phyloP scores from a whole-genome alignment of 208 protist genomes.

The Angomonas desouzai region DNA sequence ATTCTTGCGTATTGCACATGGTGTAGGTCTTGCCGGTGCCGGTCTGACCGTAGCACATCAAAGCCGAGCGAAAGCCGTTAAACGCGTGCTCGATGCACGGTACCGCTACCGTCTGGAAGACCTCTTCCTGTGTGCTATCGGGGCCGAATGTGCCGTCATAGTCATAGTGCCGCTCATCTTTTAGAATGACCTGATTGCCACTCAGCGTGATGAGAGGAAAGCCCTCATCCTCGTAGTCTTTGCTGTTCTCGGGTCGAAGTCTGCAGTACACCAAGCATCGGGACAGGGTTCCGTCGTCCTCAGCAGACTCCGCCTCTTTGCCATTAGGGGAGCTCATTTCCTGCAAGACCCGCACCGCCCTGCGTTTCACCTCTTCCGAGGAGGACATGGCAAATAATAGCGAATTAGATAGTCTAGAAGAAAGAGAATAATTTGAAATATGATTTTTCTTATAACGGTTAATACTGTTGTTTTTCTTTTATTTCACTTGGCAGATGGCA shows the following conservation, averaged over 20 bases:
- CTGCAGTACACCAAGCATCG: slow-evolving; percentile 84
- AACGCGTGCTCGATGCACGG: slow-evolving; percentile 84
- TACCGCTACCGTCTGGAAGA: slow-evolving; percentile 75
- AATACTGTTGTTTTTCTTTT: too few species aligned
- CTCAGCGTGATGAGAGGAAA: slow-evolving; percentile 49
- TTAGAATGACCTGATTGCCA: slow-evolving; percentile 58
- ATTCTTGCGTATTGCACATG: slow-evolving; percentile 83
- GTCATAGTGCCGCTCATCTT: slow-evolving; percentile 81
- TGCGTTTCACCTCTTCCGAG: background rate
- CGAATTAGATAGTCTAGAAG: too few species aligned
- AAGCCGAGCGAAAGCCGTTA: slow-evolving; percentile 79
- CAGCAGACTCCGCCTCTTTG: background rate
- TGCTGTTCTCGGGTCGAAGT: slow-evolving; percentile 61
- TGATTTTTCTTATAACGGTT: too few species aligned
- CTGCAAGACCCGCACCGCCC: slow-evolving; percentile 12
- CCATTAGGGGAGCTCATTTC: slow-evolving; percentile 14
- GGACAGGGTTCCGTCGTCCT: slow-evolving; percentile 20
- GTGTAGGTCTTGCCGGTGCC: slow-evolving; percentile 91
- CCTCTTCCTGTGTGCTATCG: slow-evolving; percentile 57
- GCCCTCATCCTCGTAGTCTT: slow-evolving; percentile 65
- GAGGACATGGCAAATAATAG: too few species aligned
- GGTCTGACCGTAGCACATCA: slow-evolving; percentile 93
- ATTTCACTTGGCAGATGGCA: too few species aligned
- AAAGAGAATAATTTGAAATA: too few species aligned
- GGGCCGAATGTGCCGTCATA: slow-evolving; percentile 80